Conservation (phyloP, 192 early-diverging fungal genomes). For the Paraglomus brasilianum region DNA sequence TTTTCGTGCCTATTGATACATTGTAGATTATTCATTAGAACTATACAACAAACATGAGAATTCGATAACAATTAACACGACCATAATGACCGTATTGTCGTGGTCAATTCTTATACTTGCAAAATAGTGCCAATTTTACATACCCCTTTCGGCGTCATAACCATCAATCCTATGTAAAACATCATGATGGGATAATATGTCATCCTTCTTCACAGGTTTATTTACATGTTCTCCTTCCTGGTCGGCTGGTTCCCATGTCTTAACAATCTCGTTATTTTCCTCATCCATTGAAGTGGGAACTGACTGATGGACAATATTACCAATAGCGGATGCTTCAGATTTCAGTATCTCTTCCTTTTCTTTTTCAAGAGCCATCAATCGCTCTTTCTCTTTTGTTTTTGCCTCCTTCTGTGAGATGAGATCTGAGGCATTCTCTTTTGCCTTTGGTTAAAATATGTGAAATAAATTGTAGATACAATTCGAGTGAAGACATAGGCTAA, state of each 20-base stretch:
- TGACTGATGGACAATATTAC: slow-evolving; percentile 93
- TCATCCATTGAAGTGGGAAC: slow-evolving; percentile 87
- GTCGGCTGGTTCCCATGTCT: slow-evolving; percentile 17
- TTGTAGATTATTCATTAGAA: neutral
- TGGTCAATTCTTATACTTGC: no score
- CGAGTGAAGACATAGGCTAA: neutral
- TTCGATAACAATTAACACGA: no score
- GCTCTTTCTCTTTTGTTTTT: slow-evolving; percentile 69
- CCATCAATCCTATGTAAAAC: slow-evolving; percentile 88
- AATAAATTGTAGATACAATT: neutral
- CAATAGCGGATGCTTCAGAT: slow-evolving; percentile 66
- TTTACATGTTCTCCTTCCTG: neutral
- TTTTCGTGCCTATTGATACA: slow-evolving; percentile 54
- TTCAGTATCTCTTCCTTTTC: slow-evolving; percentile 66
- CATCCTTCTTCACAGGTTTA: slow-evolving; percentile 55
- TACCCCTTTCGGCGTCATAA: slow-evolving; percentile 85
- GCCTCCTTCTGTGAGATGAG: slow-evolving; percentile 75
- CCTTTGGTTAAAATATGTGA: slow-evolving; percentile 23
- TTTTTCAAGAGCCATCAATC: slow-evolving; percentile 71
- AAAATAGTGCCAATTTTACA: neutral
- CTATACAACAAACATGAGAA: no score
- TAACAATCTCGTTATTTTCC: slow-evolving; percentile 38
- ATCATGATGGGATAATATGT: slow-evolving; percentile 86
- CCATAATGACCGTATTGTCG: no score
- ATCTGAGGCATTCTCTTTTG: slow-evolving; percentile 79